Conservation (phyloP, 106 monocot genomes). For the Vanilla planifolia region DNA sequence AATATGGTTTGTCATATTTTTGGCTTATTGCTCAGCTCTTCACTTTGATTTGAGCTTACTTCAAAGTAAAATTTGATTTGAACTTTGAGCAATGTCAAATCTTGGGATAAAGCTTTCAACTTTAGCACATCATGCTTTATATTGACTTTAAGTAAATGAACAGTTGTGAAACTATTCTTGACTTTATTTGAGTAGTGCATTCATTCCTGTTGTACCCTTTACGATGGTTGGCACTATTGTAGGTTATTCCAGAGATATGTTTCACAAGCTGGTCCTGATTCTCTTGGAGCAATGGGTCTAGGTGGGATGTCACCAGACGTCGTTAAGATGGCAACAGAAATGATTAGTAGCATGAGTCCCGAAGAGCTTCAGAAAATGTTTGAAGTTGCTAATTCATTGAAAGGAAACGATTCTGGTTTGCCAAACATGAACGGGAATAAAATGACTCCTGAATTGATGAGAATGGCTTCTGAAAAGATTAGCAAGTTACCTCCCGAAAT, state of each 20-base stretch:
- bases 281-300: conserved; percentile 43
- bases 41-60: no score
- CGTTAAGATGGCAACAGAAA: conserved; percentile 63
- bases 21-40: no score
- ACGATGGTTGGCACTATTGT: conserved; percentile 14
- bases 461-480: conserved; percentile 73
- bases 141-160: no score
- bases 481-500: conserved; percentile 85
- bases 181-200: no score
- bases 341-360: conserved; percentile 84
- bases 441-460: conserved; percentile 87
- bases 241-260: conserved; percentile 82
- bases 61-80: no score
- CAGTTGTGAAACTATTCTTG: no score
- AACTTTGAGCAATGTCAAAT: no score
- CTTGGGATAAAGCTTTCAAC: no score
- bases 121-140: no score
- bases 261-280: conserved; percentile 53
- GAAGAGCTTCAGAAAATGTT: conserved; percentile 97
- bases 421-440: conserved; percentile 14
- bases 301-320: conserved; percentile 76
- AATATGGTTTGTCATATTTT: no score
- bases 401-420: conserved; percentile 17
- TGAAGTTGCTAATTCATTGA: conserved; percentile 60
- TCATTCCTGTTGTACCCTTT: no score